Base-by-base conservation (phyloP, 768 basidiomycete species). In the Cantharellus cinnabarinus region DNA sequence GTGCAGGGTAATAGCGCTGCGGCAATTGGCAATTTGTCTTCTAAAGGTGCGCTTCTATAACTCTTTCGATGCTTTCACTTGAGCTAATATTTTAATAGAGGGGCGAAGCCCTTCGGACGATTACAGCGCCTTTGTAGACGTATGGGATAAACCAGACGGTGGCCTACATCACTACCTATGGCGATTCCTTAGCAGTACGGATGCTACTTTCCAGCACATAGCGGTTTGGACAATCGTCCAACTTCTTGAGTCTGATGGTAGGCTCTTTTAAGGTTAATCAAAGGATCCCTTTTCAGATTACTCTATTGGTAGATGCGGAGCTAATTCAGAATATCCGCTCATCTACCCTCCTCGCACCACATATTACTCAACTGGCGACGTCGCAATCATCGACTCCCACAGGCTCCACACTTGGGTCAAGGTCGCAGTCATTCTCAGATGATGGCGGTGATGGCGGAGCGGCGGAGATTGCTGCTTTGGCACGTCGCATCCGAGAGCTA, bases 161-260 rank as follows among this genome's bases (percentile, higher is more conserved):
- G 95, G 95, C 50, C 84, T 99, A 77, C 94, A 97, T 69, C 79
- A 79, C 61, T 99, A 99, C 71, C 76, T 99, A 50, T 84, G 89
- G 68, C 80, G 89, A 51, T 99, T 99, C 80, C 71, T 99, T 65
- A 88, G 81, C 48, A 93, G 88, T 67, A 75, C 85, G 3, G 95
- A 99, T 67, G 84, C 89, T 10, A 99, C 95, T 0, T 99, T 99
- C 83, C 93, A 97, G 70, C 95, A 99, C 68, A 99, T 98, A 63
- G 95, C 95, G 41, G 91, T 99, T 50, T 99, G 95, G 95, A 97
- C 95, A 0, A 93, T 98, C 64, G 93, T 97, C 35, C 95, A 99
- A 68, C 73, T 99, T 29, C 76, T 99, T 37, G 95, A 99, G 69
- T 94, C 94, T n/a, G 87, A 89, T 62, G 88, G 85, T 87, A 63